These are phyloP conservation scores for Centaurea solstitialis DNA, from an alignment of 129 eudicot species.

Conservation along the genomic window DNA sequence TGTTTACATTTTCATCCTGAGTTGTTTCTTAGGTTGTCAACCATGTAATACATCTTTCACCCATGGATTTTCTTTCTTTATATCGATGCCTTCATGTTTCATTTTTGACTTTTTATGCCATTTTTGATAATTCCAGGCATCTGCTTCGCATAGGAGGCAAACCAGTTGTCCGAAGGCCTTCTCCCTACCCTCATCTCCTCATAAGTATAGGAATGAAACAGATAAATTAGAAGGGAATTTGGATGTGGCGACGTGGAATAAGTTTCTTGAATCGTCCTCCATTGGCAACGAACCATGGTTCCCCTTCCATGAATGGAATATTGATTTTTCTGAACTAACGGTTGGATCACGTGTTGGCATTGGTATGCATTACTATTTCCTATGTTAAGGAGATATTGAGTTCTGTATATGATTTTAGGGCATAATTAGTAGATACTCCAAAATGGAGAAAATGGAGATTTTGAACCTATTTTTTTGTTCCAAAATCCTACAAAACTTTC, in stretches of 20 bases:
- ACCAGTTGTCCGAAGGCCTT: constrained; percentile 59
- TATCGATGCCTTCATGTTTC: not conserved
- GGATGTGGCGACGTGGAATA: constrained; percentile 58
- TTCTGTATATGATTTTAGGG: not conserved
- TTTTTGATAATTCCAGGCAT: constrained; percentile 25
- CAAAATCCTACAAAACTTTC: not conserved
- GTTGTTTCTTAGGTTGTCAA: not conserved
- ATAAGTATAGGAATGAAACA: constrained; percentile 39
- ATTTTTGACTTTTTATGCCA: constrained; percentile 7
- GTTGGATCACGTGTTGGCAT: constrained; percentile 82
- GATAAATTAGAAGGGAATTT: constrained; percentile 34
- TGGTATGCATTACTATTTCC: constrained; percentile 39
- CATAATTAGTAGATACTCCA: not conserved
- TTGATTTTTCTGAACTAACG: constrained; percentile 71
- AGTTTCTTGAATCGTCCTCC: constrained; percentile 56
- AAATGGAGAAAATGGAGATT: not conserved
- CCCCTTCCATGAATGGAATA: constrained; percentile 80
- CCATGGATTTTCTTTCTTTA: not conserved
- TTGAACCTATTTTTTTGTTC: not conserved
- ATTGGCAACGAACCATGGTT: constrained; percentile 54
- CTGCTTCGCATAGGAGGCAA: constrained; percentile 43
- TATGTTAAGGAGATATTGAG: not conserved
- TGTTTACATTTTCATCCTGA: not conserved
- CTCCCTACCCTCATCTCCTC: constrained; percentile 85
- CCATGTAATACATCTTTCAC: not conserved